phyloP scores from a whole-genome alignment of 2,329 filamentous ascomycete genomes.

The Neurospora sp. region DNA sequence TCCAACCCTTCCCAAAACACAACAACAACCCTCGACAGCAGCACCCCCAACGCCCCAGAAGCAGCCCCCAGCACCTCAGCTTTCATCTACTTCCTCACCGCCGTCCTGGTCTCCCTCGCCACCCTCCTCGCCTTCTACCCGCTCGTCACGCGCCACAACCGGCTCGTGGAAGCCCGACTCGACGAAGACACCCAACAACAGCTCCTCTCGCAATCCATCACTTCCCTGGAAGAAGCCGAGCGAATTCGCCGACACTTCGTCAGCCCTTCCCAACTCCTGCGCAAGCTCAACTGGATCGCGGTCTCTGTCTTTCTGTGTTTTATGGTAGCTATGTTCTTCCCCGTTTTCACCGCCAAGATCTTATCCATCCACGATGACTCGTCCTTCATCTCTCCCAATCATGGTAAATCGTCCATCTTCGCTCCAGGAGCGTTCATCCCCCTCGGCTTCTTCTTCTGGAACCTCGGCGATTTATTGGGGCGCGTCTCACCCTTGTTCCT shows the following conservation, averaged over 20 bases:
- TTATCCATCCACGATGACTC: constrained; percentile 28
- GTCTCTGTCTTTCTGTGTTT: constrained; percentile 75
- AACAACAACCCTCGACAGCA: constrained; percentile 1
- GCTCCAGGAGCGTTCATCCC: constrained; percentile 75
- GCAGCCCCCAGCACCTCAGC: constrained; percentile 52
- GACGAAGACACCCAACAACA: constrained; percentile 22
- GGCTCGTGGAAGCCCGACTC: constrained; percentile 36
- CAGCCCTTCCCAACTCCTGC: constrained; percentile 54
- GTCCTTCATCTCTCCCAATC: background rate
- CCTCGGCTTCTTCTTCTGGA: constrained; percentile 87
- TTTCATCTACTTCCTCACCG: constrained; percentile 85
- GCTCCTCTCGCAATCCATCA: constrained; percentile 36
- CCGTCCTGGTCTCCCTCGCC: constrained; percentile 61
- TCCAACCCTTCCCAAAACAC: constrained; percentile 8
- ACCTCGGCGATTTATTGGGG: constrained; percentile 73
- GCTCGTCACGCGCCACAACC: constrained; percentile 52
- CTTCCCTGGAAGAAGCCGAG: constrained; percentile 43
- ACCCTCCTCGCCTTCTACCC: constrained; percentile 67
- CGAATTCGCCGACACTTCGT: constrained; percentile 38
- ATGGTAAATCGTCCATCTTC: constrained; percentile 38
- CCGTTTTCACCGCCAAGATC: constrained; percentile 74
- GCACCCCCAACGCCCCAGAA: constrained; percentile 16
- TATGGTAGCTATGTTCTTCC: constrained; percentile 82
- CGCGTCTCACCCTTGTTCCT: constrained; percentile 56
- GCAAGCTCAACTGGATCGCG: constrained; percentile 70